These are phyloP conservation scores for Pichia sp. DNA, from an alignment of 1,139 yeast species.

Conservation along the genomic window DNA sequence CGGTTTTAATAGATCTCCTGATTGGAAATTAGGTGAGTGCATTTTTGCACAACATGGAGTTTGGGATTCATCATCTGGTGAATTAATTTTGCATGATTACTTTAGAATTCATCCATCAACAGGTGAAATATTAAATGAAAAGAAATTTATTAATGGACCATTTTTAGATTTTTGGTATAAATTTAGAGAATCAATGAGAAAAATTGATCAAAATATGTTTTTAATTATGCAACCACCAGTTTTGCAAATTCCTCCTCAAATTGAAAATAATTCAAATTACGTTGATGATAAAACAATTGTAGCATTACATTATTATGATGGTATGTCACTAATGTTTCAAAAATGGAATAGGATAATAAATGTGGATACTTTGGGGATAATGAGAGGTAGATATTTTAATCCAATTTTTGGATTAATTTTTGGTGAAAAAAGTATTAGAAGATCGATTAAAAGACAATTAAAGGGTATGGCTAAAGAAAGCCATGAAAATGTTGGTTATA, in stretches of 20 bases:
- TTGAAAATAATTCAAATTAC: conserved; percentile 43
- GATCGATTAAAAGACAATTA: conserved; percentile 63
- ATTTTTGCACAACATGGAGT: conserved; percentile 74
- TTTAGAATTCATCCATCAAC: conserved; percentile 38
- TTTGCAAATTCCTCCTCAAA: conserved; percentile 67
- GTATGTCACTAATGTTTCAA: conserved; percentile 85
- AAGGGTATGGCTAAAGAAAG: conserved; percentile 60
- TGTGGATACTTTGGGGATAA: conserved; percentile 86
- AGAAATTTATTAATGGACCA: conserved; percentile 55
- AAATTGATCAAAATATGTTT: conserved; percentile 41
- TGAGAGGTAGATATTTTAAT: conserved; percentile 67
- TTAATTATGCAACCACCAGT: conserved; percentile 81
- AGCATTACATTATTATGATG: conserved; percentile 90
- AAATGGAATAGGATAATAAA: conserved; percentile 59
- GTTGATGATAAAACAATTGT: conserved; percentile 64
- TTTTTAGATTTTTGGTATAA: conserved; percentile 53
- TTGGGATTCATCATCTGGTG: conserved; percentile 48
- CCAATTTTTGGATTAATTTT: conserved; percentile 75
- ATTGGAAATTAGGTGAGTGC: conserved; percentile 72
- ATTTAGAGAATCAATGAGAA: conserved; percentile 46
- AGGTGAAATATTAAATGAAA: conserved; percentile 42
- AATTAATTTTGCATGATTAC: conserved; percentile 42
- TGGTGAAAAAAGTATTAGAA: conserved; percentile 74
- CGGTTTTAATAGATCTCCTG: conserved; percentile 58
- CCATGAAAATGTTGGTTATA: conserved; percentile 45